Conservation (phyloP, 306 rosid species). For the Dalbergia cultrata region DNA sequence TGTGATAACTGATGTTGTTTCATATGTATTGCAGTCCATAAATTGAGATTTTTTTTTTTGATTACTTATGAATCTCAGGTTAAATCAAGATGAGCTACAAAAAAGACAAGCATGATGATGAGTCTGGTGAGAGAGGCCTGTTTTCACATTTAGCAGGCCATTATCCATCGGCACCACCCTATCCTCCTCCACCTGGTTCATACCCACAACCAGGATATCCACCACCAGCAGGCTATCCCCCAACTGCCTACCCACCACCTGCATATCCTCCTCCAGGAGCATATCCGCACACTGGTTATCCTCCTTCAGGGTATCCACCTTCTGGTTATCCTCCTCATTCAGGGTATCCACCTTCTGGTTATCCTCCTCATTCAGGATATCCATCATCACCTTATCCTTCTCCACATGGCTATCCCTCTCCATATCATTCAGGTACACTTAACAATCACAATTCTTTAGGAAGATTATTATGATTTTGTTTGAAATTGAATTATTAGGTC, state of each 20-base stretch:
- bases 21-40: too few relatives aligned
- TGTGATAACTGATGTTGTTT: neutral
- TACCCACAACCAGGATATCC: too few relatives aligned
- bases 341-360: constrained; percentile 45
- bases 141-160: constrained; percentile 50
- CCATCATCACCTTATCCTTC: constrained; percentile 41
- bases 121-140: constrained; percentile 51
- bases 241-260: constrained; percentile 42
- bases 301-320: constrained; percentile 45
- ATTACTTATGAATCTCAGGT: constrained; percentile 14
- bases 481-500: too few relatives aligned
- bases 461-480: neutral
- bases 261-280: constrained; percentile 35
- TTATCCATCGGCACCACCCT: constrained; percentile 51
- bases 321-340: too few relatives aligned
- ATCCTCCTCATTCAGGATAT: constrained; percentile 51
- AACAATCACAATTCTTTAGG: constrained; percentile 11
- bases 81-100: constrained; percentile 52
- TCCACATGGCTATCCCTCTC: constrained; percentile 49
- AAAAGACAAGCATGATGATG: constrained; percentile 42
- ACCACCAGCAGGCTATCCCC: constrained; percentile 44
- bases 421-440: constrained; percentile 47
- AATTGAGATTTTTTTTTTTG: too few relatives aligned
- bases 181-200: constrained; percentile 53
- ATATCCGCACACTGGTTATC: constrained; percentile 39